Evolutionary conservation across 495 filamentous ascomycete genomes (phyloP), one percentile per base, ranked within the genome.

Genomic region (Penicillium cinerascens): DNA sequence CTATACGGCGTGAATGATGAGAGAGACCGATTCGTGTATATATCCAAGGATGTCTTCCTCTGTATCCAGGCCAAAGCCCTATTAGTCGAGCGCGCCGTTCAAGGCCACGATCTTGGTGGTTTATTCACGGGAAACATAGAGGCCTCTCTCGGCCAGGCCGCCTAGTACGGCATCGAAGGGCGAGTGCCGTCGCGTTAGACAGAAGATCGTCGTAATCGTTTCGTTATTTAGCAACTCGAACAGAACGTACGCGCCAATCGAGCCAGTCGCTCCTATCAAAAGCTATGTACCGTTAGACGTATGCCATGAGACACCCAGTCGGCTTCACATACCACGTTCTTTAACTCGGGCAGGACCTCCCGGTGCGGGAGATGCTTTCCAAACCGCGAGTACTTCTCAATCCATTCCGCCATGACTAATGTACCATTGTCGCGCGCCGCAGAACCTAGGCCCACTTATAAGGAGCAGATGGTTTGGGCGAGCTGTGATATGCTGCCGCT

Each of bases 181-280:
- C 0, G 59, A 51, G 20, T 20, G 20, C 1, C 74, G 56, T 11
- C 82, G 73, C 6, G 80, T 78, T 20, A 85, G 70, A 50, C 81
- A 85, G 57, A 76, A 80, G 4, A 85, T 67, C 4, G 56, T 61
- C 0, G 63, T 65, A 22, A 84, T 68, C 0, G 65, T 62, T 6
- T 73, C 61, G 20, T 75, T 67, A 18, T 68, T 58, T 1, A 80
- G 56, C 11, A 86, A 71, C 43, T 74, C 70, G 41, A 67, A 59
- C 5, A 85, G 66, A 3, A 77, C 63, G 41, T 84, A 77, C 0
- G 79, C 76, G 16, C 82, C 82, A 17, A 86, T 74, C 21, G 74
- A 77, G 10, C 82, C 82, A 4, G 81, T 85, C 0, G 80, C 74
- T n/a, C 83, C 83, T 1, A 82, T 85, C 16, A 86, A 66, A 35